Evolutionary conservation across 2,329 filamentous ascomycete species (phyloP), one percentile per base, ranked within the genome.

Genomic region (Diaporthe capsici): DNA sequence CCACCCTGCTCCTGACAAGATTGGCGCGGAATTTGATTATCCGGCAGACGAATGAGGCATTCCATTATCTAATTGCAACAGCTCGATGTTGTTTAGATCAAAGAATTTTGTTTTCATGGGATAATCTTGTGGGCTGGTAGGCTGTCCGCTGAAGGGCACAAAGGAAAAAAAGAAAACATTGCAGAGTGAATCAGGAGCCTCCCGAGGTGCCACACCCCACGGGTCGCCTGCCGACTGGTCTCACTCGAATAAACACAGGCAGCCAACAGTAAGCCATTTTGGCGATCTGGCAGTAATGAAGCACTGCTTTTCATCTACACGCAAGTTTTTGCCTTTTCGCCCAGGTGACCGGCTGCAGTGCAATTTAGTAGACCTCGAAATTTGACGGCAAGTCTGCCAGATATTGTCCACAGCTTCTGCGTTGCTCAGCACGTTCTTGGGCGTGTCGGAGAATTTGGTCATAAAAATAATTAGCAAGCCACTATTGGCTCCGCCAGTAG

Each of bases 171-270:
- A 39, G 13, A 37, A 57, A 65, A 68, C 34, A 73, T 73, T 68
- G 70, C 70, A 28, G 42, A 37, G 58, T 75, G 74, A 63, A 73
- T 73, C 74, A 75, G 70, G 74, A 55, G 60, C 31, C 58, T 42
- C 22, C 53, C 31, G 51, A 25, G 22, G 39, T 63, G 70, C 31
- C 51, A 73, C 70, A 28, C 44, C 31, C 34, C 34, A 28, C 65
- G 49, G 34, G 49, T 70, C 49, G n/a, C 37, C 44, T 53, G n/a
- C 51, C 51, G 57, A 34, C 49, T 47, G 20, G 71, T 73, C 71
- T 73, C 71, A 73, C 58, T 73, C 51, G 20, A 42, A 65, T 65
- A 63, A 34, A 65, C 17, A 73, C 47, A 25, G n/a, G 3, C 58
- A 70, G 42, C 63, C 47, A 61, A 72, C 65, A 12, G 7, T 20